These are phyloP conservation scores for Leptographium radiaticola DNA, from an alignment of 2,329 filamentous ascomycete genomes.

Conservation along the genomic window DNA sequence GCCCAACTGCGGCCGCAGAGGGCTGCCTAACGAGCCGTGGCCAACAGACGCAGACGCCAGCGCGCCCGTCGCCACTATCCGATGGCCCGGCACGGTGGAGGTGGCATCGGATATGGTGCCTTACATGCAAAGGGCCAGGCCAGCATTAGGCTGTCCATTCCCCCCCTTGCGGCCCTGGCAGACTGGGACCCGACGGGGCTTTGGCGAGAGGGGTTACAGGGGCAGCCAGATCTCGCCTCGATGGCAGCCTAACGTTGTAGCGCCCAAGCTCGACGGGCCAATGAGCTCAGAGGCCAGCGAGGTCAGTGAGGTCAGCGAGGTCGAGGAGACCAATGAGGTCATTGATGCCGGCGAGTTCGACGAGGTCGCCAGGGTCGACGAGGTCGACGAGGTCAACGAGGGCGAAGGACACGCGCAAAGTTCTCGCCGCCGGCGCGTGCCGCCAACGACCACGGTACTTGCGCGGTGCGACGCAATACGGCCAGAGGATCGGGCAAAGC, in stretches of 20 bases:
- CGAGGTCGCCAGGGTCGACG: too few relatives aligned
- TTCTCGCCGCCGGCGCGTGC: too few relatives aligned
- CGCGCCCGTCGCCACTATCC: not conserved
- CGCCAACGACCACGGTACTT: too few relatives aligned
- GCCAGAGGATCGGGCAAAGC: too few relatives aligned
- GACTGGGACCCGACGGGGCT: not conserved
- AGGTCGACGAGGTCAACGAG: too few relatives aligned
- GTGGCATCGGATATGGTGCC: slow-evolving; percentile 6
- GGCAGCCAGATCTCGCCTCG: not conserved
- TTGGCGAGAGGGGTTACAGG: not conserved
- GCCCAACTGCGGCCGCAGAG: not conserved
- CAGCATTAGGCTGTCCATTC: slow-evolving; percentile 1
- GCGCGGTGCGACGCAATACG: too few relatives aligned
- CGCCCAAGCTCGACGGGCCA: too few relatives aligned
- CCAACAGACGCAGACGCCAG: not conserved
- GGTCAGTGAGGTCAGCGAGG: too few relatives aligned
- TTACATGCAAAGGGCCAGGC: slow-evolving; percentile 6
- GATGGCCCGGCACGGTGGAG: slow-evolving; percentile 8
- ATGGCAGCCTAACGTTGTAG: not conserved
- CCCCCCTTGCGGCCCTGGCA: not conserved
- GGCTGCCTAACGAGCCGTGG: not conserved
- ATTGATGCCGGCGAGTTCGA: too few relatives aligned
- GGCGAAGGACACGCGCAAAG: too few relatives aligned
- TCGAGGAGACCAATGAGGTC: too few relatives aligned
- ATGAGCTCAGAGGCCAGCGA: too few relatives aligned